These are phyloP conservation scores for Yamadazyma friedrichii DNA, from an alignment of 1,139 yeast species.

Conservation along the genomic window DNA sequence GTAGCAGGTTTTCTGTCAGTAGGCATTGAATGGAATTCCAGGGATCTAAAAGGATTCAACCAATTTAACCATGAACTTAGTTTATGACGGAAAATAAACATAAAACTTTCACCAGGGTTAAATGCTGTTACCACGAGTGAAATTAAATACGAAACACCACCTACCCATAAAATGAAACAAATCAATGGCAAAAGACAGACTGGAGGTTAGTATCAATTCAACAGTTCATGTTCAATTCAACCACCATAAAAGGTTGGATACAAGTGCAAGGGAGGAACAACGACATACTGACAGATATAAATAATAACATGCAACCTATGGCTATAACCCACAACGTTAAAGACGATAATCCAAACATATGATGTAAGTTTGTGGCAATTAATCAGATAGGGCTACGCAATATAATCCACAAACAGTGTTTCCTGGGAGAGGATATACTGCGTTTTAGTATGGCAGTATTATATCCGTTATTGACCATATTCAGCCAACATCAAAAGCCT, in stretches of 20 bases:
- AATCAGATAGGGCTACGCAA: background rate
- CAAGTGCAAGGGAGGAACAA: too few species aligned
- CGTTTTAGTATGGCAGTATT: too few species aligned
- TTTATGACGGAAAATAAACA: too few species aligned
- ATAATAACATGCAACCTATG: background rate
- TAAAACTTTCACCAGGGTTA: background rate
- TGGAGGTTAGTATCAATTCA: conserved; percentile 3
- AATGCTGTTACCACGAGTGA: background rate
- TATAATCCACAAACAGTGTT: too few species aligned
- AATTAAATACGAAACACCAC: background rate
- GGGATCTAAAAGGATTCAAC: background rate
- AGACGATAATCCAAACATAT: conserved; percentile 9
- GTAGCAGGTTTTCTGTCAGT: too few species aligned
- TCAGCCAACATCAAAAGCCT: too few species aligned
- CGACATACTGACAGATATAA: conserved; percentile 2
- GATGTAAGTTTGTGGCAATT: background rate
- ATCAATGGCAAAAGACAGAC: conserved; percentile 6
- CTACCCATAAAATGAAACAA: background rate
- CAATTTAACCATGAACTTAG: background rate
- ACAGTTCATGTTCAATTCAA: too few species aligned
- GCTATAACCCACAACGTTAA: conserved; percentile 6
- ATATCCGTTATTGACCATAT: too few species aligned
- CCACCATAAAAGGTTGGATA: too few species aligned
- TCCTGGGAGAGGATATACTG: too few species aligned
- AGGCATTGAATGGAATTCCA: background rate